Evolutionary conservation across 177 flowering plant species (phyloP), one percentile per base, ranked within the genome.

Genomic region (Vitis hybrid): DNA sequence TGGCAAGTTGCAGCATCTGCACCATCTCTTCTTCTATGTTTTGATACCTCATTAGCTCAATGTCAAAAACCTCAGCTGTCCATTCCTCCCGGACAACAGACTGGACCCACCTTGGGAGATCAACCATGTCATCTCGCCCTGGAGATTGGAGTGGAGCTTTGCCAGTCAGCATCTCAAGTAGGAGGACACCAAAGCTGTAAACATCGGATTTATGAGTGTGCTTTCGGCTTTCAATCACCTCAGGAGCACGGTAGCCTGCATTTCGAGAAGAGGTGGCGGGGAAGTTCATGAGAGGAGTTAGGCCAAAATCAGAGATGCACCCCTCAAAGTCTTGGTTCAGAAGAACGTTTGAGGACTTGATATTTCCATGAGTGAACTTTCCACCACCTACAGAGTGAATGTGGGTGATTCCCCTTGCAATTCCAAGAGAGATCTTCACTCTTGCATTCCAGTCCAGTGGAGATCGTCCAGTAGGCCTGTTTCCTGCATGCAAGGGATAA

Each of bases 11-110:
- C 69, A 86, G 71, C 88, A 84, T 84, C 72, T 84, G 86, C 45
- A 86, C 89, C 82, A 86, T 73, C 72, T 86, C 88, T 62, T 86
- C 89, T 76, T 86, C 89, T 12, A 76, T 72, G 63, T 81, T 79
- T 13, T 72, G 81, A 71, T 69, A 74, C 73, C 74, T 76, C 83
- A 83, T 75, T 58, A 84, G 60, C 78, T 84, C 85, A 2, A 75
- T 77, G 49, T 86, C 89, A 61, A 84, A 84, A 29, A 84, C 89
- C 75, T 84, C 88, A 13, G 85, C 80, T 5, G 89, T 84, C 89
- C 89, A 86, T 58, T 86, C 89, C 64, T 86, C 89, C 64, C 89
- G 66, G 0, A 86, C 89, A 8, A 86, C 89, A 2, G 89, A 84
- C 72, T 82, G 86, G 11, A 86, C 89, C 89, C 89, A 86, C 66